Evolutionary conservation across 2,329 filamentous ascomycete species (phyloP).

Genomic region (Orbilia ellipsospora): DNA sequence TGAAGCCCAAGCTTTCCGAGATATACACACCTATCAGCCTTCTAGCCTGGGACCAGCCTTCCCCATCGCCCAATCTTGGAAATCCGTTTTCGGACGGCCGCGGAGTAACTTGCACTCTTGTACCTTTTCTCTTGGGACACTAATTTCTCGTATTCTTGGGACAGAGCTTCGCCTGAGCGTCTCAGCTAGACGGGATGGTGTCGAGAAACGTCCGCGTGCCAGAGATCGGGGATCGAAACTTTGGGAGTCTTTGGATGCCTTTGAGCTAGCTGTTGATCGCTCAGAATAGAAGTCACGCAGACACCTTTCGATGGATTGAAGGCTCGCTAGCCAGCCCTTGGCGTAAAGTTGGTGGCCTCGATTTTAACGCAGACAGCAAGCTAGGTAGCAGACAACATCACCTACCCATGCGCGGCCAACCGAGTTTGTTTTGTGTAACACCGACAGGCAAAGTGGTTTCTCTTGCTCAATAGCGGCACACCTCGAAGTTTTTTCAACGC

Average conservation of each 20-base stretch:
- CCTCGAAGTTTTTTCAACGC: conserved; percentile 22
- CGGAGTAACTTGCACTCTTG: too few species aligned
- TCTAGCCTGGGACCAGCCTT: conserved; percentile 9
- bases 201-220: conserved; percentile 12
- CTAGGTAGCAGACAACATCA: not conserved
- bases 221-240: too few species aligned
- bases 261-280: too few species aligned
- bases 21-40: conserved; percentile 22
- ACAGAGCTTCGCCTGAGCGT: not conserved
- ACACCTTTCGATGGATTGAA: too few species aligned
- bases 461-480: conserved; percentile 30
- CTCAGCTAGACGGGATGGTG: conserved; percentile 21
- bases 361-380: too few species aligned
- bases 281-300: too few species aligned
- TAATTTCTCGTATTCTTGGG: too few species aligned
- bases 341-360: too few species aligned
- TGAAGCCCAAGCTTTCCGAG: conserved; percentile 40
- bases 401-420: conserved; percentile 45
- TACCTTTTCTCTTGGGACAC: conserved; percentile 6
- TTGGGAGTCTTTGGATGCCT: too few species aligned
- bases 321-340: too few species aligned
- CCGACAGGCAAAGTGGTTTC: conserved; percentile 10
- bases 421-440: conserved; percentile 50
- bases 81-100: not conserved
- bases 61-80: not conserved